Conservation (phyloP, 2,329 filamentous ascomycete genomes). For the Fusarium chlamydosporum region DNA sequence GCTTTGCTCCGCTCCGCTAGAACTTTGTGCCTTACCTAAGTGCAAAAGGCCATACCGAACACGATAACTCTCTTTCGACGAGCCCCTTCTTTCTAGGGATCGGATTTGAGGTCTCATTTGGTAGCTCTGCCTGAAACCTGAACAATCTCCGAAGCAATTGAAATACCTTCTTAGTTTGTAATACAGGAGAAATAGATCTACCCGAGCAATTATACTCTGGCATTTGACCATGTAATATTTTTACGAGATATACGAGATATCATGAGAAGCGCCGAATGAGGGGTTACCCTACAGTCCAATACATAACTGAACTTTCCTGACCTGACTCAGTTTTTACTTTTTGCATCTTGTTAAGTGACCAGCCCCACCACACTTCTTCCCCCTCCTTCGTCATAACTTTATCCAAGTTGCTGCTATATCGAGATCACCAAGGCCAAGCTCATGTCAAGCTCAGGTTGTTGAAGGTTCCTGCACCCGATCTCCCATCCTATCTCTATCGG, state of each 20-base stretch:
- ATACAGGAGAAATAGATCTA: not conserved
- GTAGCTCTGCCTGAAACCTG: not conserved
- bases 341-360: slow-evolving; percentile 19
- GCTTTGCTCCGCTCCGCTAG: slow-evolving; percentile 25
- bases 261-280: not conserved
- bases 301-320: slow-evolving; percentile 24
- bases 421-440: slow-evolving; percentile 25
- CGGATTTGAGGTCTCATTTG: slow-evolving; percentile 1
- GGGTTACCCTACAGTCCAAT: slow-evolving; percentile 33
- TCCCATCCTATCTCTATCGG: slow-evolving; percentile 1
- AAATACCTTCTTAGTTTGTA: not conserved
- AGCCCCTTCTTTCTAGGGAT: not conserved
- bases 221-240: not conserved
- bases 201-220: not conserved
- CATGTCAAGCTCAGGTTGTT: slow-evolving; percentile 14
- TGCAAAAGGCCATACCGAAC: slow-evolving; percentile 11
- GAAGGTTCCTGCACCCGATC: slow-evolving; percentile 6
- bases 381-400: slow-evolving; percentile 32
- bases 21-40: slow-evolving; percentile 41
- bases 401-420: slow-evolving; percentile 19
- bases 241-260: not conserved
- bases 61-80: not conserved
- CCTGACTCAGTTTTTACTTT: slow-evolving; percentile 36
- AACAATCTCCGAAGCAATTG: not conserved
- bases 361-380: slow-evolving; percentile 33